A percentile compares a stretch with the other conserved stretches of the same genome.
Evolutionary conservation across 192 early-diverging fungal genomes (phyloP).

Genomic region (Coemansia reversa): DNA sequence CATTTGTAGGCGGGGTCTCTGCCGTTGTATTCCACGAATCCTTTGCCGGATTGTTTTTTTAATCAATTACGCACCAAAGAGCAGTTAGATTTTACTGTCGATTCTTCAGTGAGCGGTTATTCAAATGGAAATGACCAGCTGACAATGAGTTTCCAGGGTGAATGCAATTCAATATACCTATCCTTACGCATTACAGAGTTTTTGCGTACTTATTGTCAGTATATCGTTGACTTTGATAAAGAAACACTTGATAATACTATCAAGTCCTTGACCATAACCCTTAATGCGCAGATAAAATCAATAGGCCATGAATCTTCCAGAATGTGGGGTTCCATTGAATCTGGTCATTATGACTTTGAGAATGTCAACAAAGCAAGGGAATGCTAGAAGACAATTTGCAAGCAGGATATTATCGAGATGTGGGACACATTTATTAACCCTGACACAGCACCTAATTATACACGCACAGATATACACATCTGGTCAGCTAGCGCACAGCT

Average conservation of each 20-base stretch:
- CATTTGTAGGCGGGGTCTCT: conserved; percentile 52
- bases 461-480: conserved; percentile 15
- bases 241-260: conserved; percentile 61
- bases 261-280: conserved; percentile 55
- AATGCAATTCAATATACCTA: conserved; percentile 70
- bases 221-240: not conserved
- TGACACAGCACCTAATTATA: conserved; percentile 20
- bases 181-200: conserved; percentile 67
- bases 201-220: conserved; percentile 11
- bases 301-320: conserved; percentile 60
- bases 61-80: conserved; percentile 89
- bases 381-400: conserved; percentile 3
- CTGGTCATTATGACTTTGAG: conserved; percentile 73
- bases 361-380: conserved; percentile 12
- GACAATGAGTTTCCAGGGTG: conserved; percentile 79
- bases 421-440: conserved; percentile 31
- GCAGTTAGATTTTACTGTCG: conserved; percentile 62
- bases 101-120: not conserved
- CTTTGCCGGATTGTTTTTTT: conserved; percentile 73
- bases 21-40: conserved; percentile 70
- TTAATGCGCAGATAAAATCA: conserved; percentile 68
- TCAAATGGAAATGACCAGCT: conserved; percentile 18
- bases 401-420: conserved; percentile 21
- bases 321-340: conserved; percentile 64
- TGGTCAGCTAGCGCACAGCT: conserved; percentile 12